Evolutionary conservation across 192 early-diverging fungal genomes (phyloP).

Genomic region (Coemansia pectinata): DNA sequence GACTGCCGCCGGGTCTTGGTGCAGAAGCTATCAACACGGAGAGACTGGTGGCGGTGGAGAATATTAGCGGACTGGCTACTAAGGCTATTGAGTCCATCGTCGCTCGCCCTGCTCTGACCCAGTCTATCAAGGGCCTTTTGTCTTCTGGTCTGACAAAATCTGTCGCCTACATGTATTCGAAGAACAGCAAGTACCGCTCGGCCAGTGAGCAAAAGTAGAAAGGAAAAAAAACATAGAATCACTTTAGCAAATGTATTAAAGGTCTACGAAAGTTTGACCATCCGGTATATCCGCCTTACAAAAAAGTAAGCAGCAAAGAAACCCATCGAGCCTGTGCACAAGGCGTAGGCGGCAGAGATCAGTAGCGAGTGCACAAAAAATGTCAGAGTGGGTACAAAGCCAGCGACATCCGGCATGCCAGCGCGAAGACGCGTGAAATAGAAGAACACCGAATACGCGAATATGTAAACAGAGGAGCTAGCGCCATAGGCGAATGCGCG

Average conservation of each 20-base stretch:
- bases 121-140: constrained; percentile 89
- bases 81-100: constrained; percentile 68
- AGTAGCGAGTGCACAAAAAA: constrained; percentile 76
- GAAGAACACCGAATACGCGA: constrained; percentile 77
- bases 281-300: constrained; percentile 41
- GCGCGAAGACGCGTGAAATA: constrained; percentile 67
- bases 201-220: not conserved
- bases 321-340: constrained; percentile 54
- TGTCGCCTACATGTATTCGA: constrained; percentile 60
- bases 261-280: constrained; percentile 32
- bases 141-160: constrained; percentile 79
- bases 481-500: constrained; percentile 77
- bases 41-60: constrained; percentile 28
- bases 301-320: constrained; percentile 55
- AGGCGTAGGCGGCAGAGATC: constrained; percentile 62
- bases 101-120: constrained; percentile 78
- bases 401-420: constrained; percentile 47
- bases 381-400: constrained; percentile 68
- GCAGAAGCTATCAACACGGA: constrained; percentile 35
- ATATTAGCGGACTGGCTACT: constrained; percentile 35
- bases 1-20: constrained; percentile 30
- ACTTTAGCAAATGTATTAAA: not conserved
- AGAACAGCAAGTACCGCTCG: constrained; percentile 41
- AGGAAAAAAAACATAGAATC: not conserved
- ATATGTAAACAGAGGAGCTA: constrained; percentile 76